Evolutionary conservation across 441 rosid species (phyloP), one percentile per base, ranked within the genome.

Genomic region (Monsonia emarginata): DNA sequence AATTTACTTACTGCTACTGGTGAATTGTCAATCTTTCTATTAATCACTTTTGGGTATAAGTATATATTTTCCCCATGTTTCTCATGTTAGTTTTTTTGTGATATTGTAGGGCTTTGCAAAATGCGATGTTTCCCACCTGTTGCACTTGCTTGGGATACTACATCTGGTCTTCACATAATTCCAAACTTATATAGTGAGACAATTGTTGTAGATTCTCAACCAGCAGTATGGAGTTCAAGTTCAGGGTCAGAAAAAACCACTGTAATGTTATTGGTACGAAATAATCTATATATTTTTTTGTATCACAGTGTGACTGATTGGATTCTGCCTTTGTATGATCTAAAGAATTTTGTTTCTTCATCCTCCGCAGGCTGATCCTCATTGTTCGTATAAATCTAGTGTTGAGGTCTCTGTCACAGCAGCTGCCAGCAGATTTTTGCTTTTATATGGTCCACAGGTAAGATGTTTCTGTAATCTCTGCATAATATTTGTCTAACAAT

Each of bases 121-220:
- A 69, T 91, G 78, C 96, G 97, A 38, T 94, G 99, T 75, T 94
- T 94, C 77, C 99, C 99, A 69, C 97, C 99, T 44, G 87, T 84
- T 56, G 99, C 91, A 58, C 88, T 94, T 79, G 99, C 89, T 72
- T 91, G 99, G 99, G 99, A 91, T 82, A 76, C 89, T 44, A 83
- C 80, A 38, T 83, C 95, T 54, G 99, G 96, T 59, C 85, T 88
- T 64, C 86, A 94, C 63, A 68, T 88, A 57, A 81, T 86, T 76
- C 96, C 96, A 57, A 91, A 82, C 74, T 80, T 86, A 71, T 79
- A 75, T 68, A 72, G 83, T 71, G 85, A 84, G 78, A 88, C 88
- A 27, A 74, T 94, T 72, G 30, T 79, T 69, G 83, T 91, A 67
- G 99, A 89, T 75, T 88, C 96, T 18, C 83, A 88, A 28, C 97